Conservation (phyloP, 148 eudicot species). For the Suaeda aralocaspica region DNA sequence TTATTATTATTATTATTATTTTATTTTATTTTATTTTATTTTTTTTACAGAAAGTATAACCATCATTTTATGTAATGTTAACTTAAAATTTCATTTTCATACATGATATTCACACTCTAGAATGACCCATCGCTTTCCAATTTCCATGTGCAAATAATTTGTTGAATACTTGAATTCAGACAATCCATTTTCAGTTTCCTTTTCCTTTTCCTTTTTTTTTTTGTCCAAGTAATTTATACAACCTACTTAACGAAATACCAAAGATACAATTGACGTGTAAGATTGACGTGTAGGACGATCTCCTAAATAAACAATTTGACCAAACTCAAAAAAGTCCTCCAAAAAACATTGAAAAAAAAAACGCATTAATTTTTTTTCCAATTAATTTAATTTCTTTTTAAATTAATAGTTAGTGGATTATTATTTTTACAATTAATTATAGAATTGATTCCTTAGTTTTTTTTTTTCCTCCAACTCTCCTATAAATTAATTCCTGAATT, state of each 20-base stretch:
- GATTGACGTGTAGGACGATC: constrained; percentile 25
- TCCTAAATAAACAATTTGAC: not conserved
- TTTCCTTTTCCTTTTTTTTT: too few relatives aligned
- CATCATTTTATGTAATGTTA: too few relatives aligned
- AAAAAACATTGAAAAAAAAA: not conserved
- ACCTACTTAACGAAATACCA: not conserved
- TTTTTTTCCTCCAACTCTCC: not conserved
- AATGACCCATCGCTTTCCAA: not conserved
- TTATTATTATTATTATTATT: too few relatives aligned
- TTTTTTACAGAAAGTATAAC: too few relatives aligned
- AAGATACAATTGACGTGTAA: constrained; percentile 16
- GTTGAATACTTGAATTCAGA: not conserved
- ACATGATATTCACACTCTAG: not conserved
- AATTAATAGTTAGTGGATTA: too few relatives aligned
- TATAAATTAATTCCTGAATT: constrained; percentile 13
- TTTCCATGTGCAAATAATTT: not conserved
- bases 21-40: too few relatives aligned
- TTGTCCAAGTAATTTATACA: too few relatives aligned
- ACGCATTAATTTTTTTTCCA: not conserved
- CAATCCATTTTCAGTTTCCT: not conserved
- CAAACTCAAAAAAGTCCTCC: not conserved
- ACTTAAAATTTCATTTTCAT: not conserved
- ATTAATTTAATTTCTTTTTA: not conserved
- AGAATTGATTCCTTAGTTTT: constrained; percentile 6
- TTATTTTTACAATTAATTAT: too few relatives aligned